These are phyloP conservation scores for Gaeumannomyces sp. DNA, from an alignment of 2,329 filamentous ascomycete genomes.

Conservation along the genomic window DNA sequence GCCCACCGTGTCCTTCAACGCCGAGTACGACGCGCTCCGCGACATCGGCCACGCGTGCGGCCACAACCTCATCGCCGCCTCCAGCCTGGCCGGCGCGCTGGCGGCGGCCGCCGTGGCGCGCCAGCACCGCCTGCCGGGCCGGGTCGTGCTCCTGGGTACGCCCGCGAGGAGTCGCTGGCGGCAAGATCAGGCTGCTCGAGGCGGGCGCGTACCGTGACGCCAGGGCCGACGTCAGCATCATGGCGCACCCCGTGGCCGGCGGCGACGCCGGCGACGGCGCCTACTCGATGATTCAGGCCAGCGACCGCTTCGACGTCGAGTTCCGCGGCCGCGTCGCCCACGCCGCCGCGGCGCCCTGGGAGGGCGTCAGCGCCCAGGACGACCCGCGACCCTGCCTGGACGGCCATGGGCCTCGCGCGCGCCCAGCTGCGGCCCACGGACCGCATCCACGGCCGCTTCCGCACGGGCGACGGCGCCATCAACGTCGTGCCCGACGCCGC, in stretches of 20 bases:
- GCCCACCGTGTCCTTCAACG: slow-evolving; percentile 42
- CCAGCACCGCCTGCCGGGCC: slow-evolving; percentile 34
- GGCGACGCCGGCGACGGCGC: slow-evolving; percentile 30
- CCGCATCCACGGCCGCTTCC: slow-evolving; percentile 12
- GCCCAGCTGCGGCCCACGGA: slow-evolving; percentile 20
- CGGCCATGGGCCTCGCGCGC: slow-evolving; percentile 23
- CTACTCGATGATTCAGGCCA: background rate
- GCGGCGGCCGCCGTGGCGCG: slow-evolving; percentile 39
- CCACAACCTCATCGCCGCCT: slow-evolving; percentile 47
- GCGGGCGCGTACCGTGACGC: slow-evolving; percentile 37
- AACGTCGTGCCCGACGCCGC: slow-evolving; percentile 36
- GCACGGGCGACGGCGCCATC: slow-evolving; percentile 10
- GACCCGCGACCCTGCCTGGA: slow-evolving; percentile 29
- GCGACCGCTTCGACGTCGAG: slow-evolving; percentile 10
- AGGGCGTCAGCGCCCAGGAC: slow-evolving; percentile 33
- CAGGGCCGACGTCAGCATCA: slow-evolving; percentile 30
- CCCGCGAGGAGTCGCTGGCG: slow-evolving; percentile 44
- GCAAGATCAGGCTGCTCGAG: slow-evolving; percentile 41
- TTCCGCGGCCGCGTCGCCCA: slow-evolving; percentile 27
- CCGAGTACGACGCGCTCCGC: slow-evolving; percentile 37
- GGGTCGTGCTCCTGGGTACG: slow-evolving; percentile 43
- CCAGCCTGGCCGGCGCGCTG: slow-evolving; percentile 39
- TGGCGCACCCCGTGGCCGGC: slow-evolving; percentile 27
- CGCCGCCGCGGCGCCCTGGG: slow-evolving; percentile 31
- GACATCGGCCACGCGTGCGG: slow-evolving; percentile 47